These are phyloP conservation scores for Sarocladiaceae sp. DNA, from an alignment of 2,329 filamentous ascomycete genomes.

Conservation along the genomic window DNA sequence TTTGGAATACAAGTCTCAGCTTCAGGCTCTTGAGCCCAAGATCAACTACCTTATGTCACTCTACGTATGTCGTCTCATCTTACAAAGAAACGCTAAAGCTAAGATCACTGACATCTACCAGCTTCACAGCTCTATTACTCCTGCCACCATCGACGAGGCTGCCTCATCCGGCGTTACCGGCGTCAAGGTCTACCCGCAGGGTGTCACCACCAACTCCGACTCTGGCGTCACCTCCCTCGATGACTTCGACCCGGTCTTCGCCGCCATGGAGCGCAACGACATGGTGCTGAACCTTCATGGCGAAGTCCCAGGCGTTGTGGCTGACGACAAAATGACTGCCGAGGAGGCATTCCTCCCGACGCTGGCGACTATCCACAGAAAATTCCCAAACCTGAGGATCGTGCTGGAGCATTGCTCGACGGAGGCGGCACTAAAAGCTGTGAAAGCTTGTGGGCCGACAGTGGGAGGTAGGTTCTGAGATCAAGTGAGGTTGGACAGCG, in stretches of 20 bases:
- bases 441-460: conserved; percentile 67
- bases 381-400: conserved; percentile 67
- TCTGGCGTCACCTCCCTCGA: conserved; percentile 65
- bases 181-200: conserved; percentile 63
- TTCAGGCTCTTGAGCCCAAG: conserved; percentile 53
- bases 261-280: conserved; percentile 79
- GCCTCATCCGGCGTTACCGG: conserved; percentile 64
- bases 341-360: conserved; percentile 69
- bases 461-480: conserved; percentile 49
- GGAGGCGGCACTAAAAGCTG: conserved; percentile 70
- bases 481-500: background rate
- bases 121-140: conserved; percentile 56
- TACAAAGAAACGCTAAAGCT: background rate
- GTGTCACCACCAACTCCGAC: conserved; percentile 59
- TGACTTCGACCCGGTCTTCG: conserved; percentile 71
- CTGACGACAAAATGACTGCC: conserved; percentile 34
- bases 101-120: conserved; percentile 15
- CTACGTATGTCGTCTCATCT: conserved; percentile 35
- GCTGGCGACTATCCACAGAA: conserved; percentile 62
- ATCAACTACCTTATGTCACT: conserved; percentile 71
- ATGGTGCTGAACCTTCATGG: conserved; percentile 92
- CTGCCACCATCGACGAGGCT: conserved; percentile 65
- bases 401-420: conserved; percentile 85
- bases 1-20: conserved; percentile 57
- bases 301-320: conserved; percentile 57